phyloP scores from a whole-genome alignment of 2,329 filamentous ascomycete genomes.

The Aspergillus cejpii region DNA sequence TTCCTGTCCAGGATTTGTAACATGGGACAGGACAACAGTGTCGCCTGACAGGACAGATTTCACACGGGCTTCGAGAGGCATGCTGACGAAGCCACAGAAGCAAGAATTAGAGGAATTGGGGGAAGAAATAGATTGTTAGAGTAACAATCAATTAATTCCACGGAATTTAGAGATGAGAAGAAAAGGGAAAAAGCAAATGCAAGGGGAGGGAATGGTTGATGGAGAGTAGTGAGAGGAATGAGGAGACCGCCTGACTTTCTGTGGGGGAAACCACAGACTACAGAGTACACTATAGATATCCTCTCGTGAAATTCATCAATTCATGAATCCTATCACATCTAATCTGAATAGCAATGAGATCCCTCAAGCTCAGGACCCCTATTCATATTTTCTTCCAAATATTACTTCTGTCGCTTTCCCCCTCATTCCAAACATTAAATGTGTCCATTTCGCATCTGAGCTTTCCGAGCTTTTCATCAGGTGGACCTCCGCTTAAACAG shows the following conservation, averaged over 20 bases:
- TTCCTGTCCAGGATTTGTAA: slow-evolving; percentile 74
- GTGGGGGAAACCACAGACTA: slow-evolving; percentile 3
- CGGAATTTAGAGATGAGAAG: slow-evolving; percentile 8
- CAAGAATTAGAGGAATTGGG: slow-evolving; percentile 6
- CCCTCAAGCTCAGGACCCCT: slow-evolving; percentile 1
- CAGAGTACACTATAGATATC: too few species aligned
- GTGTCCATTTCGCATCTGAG: slow-evolving; percentile 7
- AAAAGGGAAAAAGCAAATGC: slow-evolving; percentile 11
- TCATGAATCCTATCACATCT: slow-evolving; percentile 8
- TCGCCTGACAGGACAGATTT: slow-evolving; percentile 94
- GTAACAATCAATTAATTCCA: neutral
- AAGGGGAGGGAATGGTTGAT: neutral
- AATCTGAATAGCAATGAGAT: neutral
- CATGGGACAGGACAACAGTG: slow-evolving; percentile 75
- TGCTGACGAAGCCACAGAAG: slow-evolving; percentile 20
- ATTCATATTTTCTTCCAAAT: slow-evolving; percentile 3
- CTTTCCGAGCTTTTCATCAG: slow-evolving; percentile 14
- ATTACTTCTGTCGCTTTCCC: slow-evolving; percentile 1
- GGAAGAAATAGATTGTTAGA: slow-evolving; percentile 4
- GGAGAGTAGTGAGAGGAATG: neutral
- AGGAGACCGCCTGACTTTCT: slow-evolving; percentile 1
- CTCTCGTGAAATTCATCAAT: neutral
- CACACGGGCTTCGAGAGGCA: slow-evolving; percentile 59
- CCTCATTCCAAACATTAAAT: neutral
- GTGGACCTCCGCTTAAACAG: slow-evolving; percentile 49